Conservation (phyloP, 805 yeast genomes). For the Helenozyma rhizophorensis region DNA sequence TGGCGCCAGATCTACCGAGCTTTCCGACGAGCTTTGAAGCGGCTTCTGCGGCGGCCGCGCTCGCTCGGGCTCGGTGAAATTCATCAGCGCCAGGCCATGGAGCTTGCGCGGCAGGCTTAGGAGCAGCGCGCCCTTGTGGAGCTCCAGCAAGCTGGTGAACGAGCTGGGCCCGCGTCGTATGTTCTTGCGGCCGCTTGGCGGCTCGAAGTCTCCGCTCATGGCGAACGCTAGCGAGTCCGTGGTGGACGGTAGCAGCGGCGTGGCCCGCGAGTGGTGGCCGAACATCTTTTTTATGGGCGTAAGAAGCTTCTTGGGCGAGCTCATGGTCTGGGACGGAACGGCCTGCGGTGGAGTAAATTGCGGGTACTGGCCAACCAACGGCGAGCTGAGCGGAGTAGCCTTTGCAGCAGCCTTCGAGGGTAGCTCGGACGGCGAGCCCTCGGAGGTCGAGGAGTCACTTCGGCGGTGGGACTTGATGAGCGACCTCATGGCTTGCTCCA, state of each 20-base stretch:
- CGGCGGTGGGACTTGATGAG: constrained; percentile 16
- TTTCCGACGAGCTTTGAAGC: background rate
- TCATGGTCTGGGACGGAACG: constrained; percentile 4
- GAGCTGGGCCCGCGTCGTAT: constrained; percentile 2
- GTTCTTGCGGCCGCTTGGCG: constrained; percentile 7
- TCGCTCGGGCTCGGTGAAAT: too few relatives aligned
- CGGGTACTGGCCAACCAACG: background rate
- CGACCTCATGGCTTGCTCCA: constrained; percentile 12
- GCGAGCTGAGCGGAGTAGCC: constrained; percentile 1
- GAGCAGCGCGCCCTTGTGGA: background rate
- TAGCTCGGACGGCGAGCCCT: background rate
- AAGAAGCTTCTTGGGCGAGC: constrained; percentile 34
- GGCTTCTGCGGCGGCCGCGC: background rate
- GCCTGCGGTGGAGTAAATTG: constrained; percentile 11
- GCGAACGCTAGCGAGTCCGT: constrained; percentile 11
- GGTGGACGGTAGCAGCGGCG: constrained; percentile 4
- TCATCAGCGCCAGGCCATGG: background rate
- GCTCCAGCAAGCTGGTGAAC: constrained; percentile 5
- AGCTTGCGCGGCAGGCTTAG: background rate
- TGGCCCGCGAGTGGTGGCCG: constrained; percentile 15
- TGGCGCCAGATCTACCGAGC: constrained; percentile 1
- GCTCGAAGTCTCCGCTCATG: constrained; percentile 9
- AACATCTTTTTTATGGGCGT: constrained; percentile 34
- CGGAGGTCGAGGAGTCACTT: constrained; percentile 15
- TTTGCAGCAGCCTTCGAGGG: background rate